Base-by-base conservation (phyloP, 345 rosid genomes). In the Noccaea caerulescens region DNA sequence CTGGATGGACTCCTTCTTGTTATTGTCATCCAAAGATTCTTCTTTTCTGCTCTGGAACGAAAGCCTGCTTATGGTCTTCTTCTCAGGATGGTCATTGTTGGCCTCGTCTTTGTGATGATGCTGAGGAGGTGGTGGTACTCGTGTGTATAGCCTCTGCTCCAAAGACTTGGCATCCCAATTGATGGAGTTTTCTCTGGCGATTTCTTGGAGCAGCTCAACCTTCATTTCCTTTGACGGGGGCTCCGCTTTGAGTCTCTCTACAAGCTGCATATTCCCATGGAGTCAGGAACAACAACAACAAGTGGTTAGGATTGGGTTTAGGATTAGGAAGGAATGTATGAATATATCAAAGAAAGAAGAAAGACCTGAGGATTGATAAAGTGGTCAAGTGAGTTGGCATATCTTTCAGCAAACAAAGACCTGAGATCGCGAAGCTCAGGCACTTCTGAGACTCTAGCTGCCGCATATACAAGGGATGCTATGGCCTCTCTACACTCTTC, bases 401-500 rank as follows among this genome's bases (percentile, higher is more conserved):
- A 94, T 87, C 80, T 83, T 13, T 84, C 89, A 11, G 65, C 58
- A 66, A 94, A 89, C 9, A 80, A 12, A 37, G 78, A 72, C 47
- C 97, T 82, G 66, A 91, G 86, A 9, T 89, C 83, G 4, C 93
- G 88, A 9, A 89, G 81, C 76, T 91, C 97, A 0, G 94, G 97
- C 68, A 89, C 80, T 75, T 89, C 90, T 46, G 93, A 80, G 76
- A 91, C 81, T 81, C 97, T 83, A 46, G 99, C 96, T 8, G 99
- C 94, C n/a, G 97, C 95, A 38, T 86, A 84, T 38, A 83, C 73
- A 53, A 94, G 81, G 54, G 96, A 87, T 10, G 90, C 73, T 14
- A 84, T 78, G 51, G 97, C 92, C 77, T 87, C 93, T 70, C 66
- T 78, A 78, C 99, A 91, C 56, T 87, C 98, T 44, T 81, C 86